Evolutionary conservation across 768 basidiomycete species (phyloP).

Genomic region (Tephrocybe rancida): DNA sequence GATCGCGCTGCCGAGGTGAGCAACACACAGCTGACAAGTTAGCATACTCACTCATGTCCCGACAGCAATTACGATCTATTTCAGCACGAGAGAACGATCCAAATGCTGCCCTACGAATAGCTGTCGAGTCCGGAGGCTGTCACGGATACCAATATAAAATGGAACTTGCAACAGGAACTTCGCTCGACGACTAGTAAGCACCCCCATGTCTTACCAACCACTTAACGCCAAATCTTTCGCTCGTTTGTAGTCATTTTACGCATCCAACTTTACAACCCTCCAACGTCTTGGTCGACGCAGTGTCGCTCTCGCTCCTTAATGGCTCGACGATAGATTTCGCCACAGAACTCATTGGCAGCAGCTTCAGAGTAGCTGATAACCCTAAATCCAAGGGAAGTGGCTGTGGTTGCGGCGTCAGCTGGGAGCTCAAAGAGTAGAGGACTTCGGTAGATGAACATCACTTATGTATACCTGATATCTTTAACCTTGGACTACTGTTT

Average conservation of each 20-base stretch:
- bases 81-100: slow-evolving; percentile 64
- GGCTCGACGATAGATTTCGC: slow-evolving; percentile 90
- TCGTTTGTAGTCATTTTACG: slow-evolving; percentile 58
- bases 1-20: slow-evolving; percentile 75
- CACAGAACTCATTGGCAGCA: slow-evolving; percentile 93
- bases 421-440: slow-evolving; percentile 72
- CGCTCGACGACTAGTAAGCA: slow-evolving; percentile 85
- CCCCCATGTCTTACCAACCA: not conserved
- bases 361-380: slow-evolving; percentile 82
- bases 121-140: slow-evolving; percentile 93
- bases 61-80: slow-evolving; percentile 80
- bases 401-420: slow-evolving; percentile 96
- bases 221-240: slow-evolving; percentile 7
- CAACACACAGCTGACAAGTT: not conserved
- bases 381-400: slow-evolving; percentile 89
- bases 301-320: slow-evolving; percentile 83
- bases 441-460: too few relatives aligned
- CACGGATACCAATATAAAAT: slow-evolving; percentile 98
- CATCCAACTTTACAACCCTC: slow-evolving; percentile 73
- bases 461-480: not conserved
- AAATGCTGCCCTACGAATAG: slow-evolving; percentile 72
- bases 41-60: not conserved
- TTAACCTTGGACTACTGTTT: not conserved
- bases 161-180: slow-evolving; percentile 64
- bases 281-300: slow-evolving; percentile 81